These are phyloP conservation scores for Erucastrum elatum DNA, from an alignment of 345 rosid species.

Conservation along the genomic window DNA sequence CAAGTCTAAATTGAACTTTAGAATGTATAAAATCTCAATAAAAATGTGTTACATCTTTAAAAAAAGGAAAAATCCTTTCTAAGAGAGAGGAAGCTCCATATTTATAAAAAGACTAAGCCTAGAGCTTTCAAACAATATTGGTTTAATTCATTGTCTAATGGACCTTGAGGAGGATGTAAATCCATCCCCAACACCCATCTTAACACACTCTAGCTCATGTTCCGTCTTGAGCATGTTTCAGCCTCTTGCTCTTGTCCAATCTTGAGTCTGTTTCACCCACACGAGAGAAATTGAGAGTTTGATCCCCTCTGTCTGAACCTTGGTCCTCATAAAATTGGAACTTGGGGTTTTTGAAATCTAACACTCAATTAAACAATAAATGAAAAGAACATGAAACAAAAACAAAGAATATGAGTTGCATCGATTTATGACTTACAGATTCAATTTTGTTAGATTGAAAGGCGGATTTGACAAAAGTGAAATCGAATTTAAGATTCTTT, in stretches of 20 bases:
- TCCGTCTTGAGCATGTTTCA: conserved; percentile 18
- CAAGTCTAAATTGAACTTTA: too few relatives aligned
- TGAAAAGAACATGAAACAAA: neutral
- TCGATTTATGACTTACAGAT: neutral
- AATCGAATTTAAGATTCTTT: neutral
- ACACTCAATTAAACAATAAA: neutral
- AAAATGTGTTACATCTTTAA: too few relatives aligned
- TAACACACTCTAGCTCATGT: conserved; percentile 30
- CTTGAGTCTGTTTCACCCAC: neutral
- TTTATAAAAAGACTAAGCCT: too few relatives aligned
- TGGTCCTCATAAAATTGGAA: conserved; percentile 2
- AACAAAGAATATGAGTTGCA: neutral
- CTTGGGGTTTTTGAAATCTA: neutral
- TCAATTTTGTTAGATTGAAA: neutral
- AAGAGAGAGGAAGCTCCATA: too few relatives aligned
- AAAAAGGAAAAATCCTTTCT: too few relatives aligned
- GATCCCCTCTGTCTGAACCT: neutral
- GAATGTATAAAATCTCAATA: too few relatives aligned
- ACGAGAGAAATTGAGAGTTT: neutral
- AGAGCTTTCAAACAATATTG: too few relatives aligned
- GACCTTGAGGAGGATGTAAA: too few relatives aligned
- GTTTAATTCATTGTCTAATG: too few relatives aligned
- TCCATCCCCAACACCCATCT: too few relatives aligned
- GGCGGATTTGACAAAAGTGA: neutral
- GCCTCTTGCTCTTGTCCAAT: neutral